phyloP scores from a whole-genome alignment of 345 rosid species.

The Salix udensis region DNA sequence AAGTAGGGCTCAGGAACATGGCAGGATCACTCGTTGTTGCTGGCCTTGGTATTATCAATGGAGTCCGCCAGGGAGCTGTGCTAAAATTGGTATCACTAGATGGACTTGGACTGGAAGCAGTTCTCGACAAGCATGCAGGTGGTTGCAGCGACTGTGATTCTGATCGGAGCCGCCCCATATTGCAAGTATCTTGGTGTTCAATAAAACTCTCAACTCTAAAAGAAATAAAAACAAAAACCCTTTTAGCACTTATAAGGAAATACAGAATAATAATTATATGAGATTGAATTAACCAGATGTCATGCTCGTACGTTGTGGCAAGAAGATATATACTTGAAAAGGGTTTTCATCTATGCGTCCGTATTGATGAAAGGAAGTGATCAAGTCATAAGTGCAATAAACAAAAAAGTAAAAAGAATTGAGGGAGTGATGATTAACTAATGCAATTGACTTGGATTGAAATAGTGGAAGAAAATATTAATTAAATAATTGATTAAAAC shows the following conservation, averaged over 20 bases:
- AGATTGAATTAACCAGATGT: background rate
- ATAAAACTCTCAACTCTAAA: conserved; percentile 93
- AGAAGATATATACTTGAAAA: conserved; percentile 7
- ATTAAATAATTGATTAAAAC: background rate
- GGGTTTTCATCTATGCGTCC: conserved; percentile 10
- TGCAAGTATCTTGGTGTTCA: conserved; percentile 93
- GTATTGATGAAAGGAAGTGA: conserved; percentile 16
- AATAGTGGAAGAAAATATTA: conserved; percentile 10
- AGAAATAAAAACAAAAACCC: background rate
- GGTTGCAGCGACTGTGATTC: conserved; percentile 44
- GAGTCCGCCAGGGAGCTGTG: conserved; percentile 39
- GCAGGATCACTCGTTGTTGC: background rate
- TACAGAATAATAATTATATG: background rate
- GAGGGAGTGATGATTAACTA: conserved; percentile 7
- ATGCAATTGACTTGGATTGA: conserved; percentile 18
- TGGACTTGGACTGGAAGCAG: conserved; percentile 62
- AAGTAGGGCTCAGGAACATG: conserved; percentile 28
- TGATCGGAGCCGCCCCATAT: conserved; percentile 46
- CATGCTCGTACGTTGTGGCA: conserved; percentile 2
- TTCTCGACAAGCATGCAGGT: conserved; percentile 48
- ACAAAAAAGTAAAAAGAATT: background rate
- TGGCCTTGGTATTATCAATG: conserved; percentile 33
- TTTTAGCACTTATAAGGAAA: background rate
- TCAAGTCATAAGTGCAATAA: conserved; percentile 14
- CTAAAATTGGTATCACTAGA: conserved; percentile 49